Base-by-base conservation (phyloP, 306 rosid genomes). In the Dryas alaskensis region DNA sequence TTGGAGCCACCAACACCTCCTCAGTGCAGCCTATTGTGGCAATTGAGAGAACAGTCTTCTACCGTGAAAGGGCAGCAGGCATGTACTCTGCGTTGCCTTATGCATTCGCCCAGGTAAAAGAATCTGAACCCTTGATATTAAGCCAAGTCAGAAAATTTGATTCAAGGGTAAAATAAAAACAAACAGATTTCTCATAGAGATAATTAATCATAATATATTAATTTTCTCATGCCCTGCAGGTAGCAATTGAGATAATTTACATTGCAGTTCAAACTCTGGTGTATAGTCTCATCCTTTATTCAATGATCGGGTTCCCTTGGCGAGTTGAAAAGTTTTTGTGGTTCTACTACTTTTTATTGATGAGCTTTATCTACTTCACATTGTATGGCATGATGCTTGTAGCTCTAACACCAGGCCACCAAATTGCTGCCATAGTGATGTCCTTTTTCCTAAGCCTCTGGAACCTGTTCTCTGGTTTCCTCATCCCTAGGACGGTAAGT, bases 381-480 rank as follows among this genome's bases (percentile, higher is more conserved):
- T 81, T 88, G 40, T 88, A 88, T 44, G 92, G 92, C 37, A 84
- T 88, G 90, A 84, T 88, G 92, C 71, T 76, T 61, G 84, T 78
- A 13, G 86, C 89, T 81, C 84, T 88, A 4, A 88, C 88, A 59
- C 90, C 90, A n/a, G 82, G 81, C 71, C 78, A 83, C 50, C 82
- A 82, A 67, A 80, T 86, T 73, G 92, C 92, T 27, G 79, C 87
- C 63, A 76, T 84, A 62, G 60, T 76, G 39, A 86, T 84, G 88
- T 66, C 88, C 73, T 84, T 86, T 81, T 88, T 83, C 48, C 79
- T 88, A n/a, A 58, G 63, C 55, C 69, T 88, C 78, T 85, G 92
- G 92, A 85, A 85, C 72, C 62, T 88, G 39, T 88, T 88, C 80
- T 80, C 90, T 2, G 92, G 90, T 31, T 88, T 86, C 65, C 27